A percentile compares a stretch with the other conserved stretches of the same genome.
phyloP scores from a whole-genome alignment of 2,329 filamentous ascomycete genomes.

The Cordyceps militaris region DNA sequence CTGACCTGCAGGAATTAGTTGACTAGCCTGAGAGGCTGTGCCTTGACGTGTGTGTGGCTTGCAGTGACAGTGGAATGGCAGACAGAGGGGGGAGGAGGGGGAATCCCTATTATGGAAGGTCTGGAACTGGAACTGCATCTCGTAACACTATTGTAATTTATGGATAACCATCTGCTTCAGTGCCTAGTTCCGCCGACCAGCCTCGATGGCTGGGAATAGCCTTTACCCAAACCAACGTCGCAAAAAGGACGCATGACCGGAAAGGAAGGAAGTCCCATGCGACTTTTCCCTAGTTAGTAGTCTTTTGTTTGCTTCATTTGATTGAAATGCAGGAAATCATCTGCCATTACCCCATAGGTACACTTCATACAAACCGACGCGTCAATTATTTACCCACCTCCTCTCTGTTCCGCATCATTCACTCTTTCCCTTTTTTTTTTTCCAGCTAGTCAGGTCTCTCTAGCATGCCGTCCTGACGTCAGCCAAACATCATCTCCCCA shows the following conservation, averaged over 20 bases:
- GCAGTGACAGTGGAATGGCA: not conserved
- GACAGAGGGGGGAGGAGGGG: not conserved
- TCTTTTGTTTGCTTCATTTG: not conserved
- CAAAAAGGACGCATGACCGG: not conserved
- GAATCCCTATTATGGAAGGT: not conserved
- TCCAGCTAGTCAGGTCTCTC: not conserved
- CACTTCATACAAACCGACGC: not conserved
- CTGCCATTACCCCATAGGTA: not conserved
- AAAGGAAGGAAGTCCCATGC: not conserved
- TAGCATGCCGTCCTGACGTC: conserved; percentile 4
- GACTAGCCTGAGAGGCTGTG: not conserved
- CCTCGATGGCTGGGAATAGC: not conserved
- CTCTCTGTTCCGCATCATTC: not conserved
- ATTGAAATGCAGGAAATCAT: not conserved
- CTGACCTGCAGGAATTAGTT: conserved; percentile 8
- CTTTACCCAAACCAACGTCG: not conserved
- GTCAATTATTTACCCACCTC: not conserved
- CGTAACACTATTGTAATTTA: not conserved
- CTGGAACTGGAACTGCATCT: not conserved
- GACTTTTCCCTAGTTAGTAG: not conserved
- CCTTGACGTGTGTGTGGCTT: not conserved
- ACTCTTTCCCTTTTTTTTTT: not conserved
- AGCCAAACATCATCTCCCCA: conserved; percentile 15
- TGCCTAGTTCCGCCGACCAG: not conserved
- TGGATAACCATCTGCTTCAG: not conserved